Evolutionary conservation across 805 yeast genomes (phyloP).

Genomic region (Grigorovia transvaalensis): DNA sequence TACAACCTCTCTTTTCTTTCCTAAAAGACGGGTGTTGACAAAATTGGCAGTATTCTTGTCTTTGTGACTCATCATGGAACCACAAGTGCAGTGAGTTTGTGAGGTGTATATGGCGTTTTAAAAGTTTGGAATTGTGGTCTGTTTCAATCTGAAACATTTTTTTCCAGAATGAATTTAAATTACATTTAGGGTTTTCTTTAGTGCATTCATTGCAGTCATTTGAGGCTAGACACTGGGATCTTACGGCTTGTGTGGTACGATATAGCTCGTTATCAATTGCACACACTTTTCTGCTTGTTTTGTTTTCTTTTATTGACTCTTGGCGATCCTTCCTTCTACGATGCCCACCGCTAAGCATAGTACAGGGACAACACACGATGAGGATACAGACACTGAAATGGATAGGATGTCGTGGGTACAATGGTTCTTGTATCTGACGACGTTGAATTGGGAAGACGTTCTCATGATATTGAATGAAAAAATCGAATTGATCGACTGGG

Average conservation of each 20-base stretch:
- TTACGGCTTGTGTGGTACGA: no score
- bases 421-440: slow-evolving; percentile 4
- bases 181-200: no score
- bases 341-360: neutral
- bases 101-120: neutral
- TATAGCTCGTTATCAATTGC: neutral
- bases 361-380: neutral
- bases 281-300: neutral
- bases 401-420: slow-evolving; percentile 6
- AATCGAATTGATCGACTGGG: slow-evolving; percentile 24
- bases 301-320: neutral
- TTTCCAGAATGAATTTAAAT: no score
- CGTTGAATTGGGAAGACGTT: slow-evolving; percentile 13
- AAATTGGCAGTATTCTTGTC: slow-evolving; percentile 3
- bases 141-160: neutral
- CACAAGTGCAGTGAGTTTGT: no score
- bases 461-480: slow-evolving; percentile 15
- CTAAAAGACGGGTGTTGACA: slow-evolving; percentile 13
- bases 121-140: neutral
- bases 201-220: neutral
- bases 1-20: slow-evolving; percentile 14
- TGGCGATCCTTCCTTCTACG: neutral
- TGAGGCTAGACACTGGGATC: neutral
- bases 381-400: slow-evolving; percentile 1
- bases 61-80: neutral